Base-by-base conservation (phyloP, 129 eudicot genomes). In the Logfia minima region DNA sequence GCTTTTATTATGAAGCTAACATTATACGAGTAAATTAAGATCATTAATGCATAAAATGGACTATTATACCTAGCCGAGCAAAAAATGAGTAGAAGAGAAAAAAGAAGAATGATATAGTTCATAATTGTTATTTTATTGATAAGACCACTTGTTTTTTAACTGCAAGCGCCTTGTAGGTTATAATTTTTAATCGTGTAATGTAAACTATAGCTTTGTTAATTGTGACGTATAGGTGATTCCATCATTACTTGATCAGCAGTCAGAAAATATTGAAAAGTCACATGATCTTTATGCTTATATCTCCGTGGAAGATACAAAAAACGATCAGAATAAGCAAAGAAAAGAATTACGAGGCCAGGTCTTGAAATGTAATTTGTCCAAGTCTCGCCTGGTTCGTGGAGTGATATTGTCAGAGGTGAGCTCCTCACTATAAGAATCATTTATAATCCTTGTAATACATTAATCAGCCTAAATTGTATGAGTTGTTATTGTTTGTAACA, bases 241-340 rank as follows among this genome's bases (percentile, higher is more conserved):
- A 1, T 58, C 92, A 43, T 66, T 89, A 70, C 71, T 76, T 8
- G 34, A 62, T 60, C 75, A 72, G 45, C 69, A 64, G 51, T 60
- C 78, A 0, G 88, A 82, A 28, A 68, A 71, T 62, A 75, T 65
- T 34, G 82, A 56, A 70, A 84, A 87, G 3, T 19, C 68, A 29
- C 70, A 62, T 83, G 90, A 89, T 80, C 70, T 87, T 23, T 84
- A 81, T 88, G 96, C 97, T 37, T 91, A 91, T 82, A 48, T 94
- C 14, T 84, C 79, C 53, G 79, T 81, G 32, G 83, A 83, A 78
- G 84, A 48, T 37, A 69, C 58, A 43, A 84, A 75, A 45, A 66
- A 8, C 26, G 71, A 78, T 72, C 61, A 85, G 74, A 70, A 71
- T 59, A 84, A 73, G 77, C 83, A 75, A 70, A 65, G 75, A 18